Conservation (phyloP, 225 moss, liverwort and hornwort genomes). For the Takakia lepidozioides region DNA sequence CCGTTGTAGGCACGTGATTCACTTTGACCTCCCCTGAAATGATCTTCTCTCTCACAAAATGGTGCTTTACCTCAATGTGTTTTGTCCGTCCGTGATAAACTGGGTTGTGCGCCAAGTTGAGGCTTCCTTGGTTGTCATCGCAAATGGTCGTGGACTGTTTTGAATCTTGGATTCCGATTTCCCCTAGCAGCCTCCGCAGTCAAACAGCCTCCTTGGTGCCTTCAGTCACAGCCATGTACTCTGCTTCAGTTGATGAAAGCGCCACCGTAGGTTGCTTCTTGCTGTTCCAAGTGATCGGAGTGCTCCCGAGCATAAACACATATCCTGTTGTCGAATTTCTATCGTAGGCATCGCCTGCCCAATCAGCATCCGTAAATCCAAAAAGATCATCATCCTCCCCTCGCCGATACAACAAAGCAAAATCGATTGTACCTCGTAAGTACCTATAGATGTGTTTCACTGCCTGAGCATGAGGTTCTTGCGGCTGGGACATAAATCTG, state of each 20-base stretch:
- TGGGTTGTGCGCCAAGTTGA: conserved; percentile 3
- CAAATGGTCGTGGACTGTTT: neutral
- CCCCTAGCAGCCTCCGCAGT: neutral
- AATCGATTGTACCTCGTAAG: neutral
- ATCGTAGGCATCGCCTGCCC: conserved; percentile 1
- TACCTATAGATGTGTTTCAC: neutral
- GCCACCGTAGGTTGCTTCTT: neutral
- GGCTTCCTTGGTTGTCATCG: neutral
- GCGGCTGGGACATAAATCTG: neutral
- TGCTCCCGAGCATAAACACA: neutral
- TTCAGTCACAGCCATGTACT: neutral
- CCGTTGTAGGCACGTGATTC: neutral
- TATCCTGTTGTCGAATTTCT: neutral
- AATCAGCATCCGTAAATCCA: neutral
- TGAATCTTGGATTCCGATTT: neutral
- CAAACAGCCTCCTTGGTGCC: neutral
- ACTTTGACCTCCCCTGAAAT: conserved; percentile 1
- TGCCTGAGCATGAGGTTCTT: neutral
- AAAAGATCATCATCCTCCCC: neutral
- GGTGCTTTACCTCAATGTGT: conserved; percentile 3
- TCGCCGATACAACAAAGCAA: neutral
- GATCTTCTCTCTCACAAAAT: conserved; percentile 5
- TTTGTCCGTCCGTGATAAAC: conserved; percentile 2
- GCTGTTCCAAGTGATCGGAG: neutral
- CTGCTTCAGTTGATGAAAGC: neutral